Percentiles rank a stretch among this genome's conserved stretches.
Conservation (phyloP, 257 asterid genomes). For the Anisodus acutangulus region DNA sequence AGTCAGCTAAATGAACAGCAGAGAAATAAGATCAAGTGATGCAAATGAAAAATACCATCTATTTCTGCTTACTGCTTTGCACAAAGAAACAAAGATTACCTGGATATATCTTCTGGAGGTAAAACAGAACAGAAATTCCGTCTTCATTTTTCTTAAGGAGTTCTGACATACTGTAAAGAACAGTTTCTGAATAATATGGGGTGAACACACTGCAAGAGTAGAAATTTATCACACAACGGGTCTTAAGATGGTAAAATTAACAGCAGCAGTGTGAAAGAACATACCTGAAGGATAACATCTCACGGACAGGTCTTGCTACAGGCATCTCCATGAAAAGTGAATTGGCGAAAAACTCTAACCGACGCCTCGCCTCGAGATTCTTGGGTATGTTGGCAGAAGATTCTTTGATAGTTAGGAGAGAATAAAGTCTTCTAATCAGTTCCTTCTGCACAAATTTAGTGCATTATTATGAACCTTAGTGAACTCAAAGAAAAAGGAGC, state of each 20-base stretch:
- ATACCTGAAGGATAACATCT: slow-evolving; percentile 93
- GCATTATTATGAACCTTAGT: slow-evolving; percentile 33
- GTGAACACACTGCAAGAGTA: slow-evolving; percentile 85
- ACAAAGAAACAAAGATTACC: slow-evolving; percentile 47
- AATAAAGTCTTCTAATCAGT: slow-evolving; percentile 75
- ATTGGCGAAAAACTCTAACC: slow-evolving; percentile 87
- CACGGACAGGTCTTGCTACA: slow-evolving; percentile 78
- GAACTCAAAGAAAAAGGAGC: slow-evolving; percentile 14
- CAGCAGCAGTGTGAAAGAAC: neutral
- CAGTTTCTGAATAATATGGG: slow-evolving; percentile 93
- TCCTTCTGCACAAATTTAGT: slow-evolving; percentile 60
- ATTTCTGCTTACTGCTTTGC: neutral
- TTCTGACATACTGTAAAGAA: slow-evolving; percentile 96
- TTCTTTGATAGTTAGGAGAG: slow-evolving; percentile 84
- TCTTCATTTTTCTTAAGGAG: slow-evolving; percentile 94
- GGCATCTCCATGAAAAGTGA: slow-evolving; percentile 99
- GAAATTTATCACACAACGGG: neutral
- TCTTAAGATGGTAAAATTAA: slow-evolving; percentile 3
- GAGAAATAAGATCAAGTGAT: neutral
- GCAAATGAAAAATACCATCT: neutral
- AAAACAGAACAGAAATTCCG: slow-evolving; percentile 93
- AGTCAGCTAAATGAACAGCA: slow-evolving; percentile 2
- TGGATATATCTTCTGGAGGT: slow-evolving; percentile 97
- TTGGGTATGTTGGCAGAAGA: slow-evolving; percentile 88
- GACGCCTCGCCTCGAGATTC: slow-evolving; percentile 94